Percentiles rank a stretch among this genome's conserved stretches.
These are phyloP conservation scores for Fusarium algeriense DNA, from an alignment of 2,329 filamentous ascomycete species.

Conservation along the genomic window DNA sequence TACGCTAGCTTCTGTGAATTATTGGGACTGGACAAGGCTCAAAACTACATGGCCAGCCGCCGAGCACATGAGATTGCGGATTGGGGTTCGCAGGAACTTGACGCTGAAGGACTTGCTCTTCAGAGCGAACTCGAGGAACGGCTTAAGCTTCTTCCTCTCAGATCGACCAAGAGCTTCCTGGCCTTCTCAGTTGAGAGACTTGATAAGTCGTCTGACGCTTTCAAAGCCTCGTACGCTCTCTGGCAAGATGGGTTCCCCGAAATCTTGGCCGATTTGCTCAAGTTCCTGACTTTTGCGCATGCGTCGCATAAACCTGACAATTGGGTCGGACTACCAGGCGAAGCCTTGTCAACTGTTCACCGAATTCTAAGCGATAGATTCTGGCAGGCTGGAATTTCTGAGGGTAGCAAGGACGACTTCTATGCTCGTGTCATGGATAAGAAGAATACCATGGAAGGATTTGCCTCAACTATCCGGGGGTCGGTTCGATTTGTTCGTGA, in stretches of 20 bases:
- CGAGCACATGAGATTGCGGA: conserved; percentile 82
- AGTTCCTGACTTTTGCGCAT: conserved; percentile 90
- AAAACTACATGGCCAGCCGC: conserved; percentile 79
- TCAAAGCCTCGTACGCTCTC: conserved; percentile 80
- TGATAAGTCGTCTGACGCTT: conserved; percentile 77
- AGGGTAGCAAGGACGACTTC: conserved; percentile 95
- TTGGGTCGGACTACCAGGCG: conserved; percentile 81
- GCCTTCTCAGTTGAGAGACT: conserved; percentile 92
- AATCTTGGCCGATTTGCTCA: conserved; percentile 87
- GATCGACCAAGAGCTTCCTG: conserved; percentile 91
- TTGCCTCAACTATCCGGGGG: conserved; percentile 92
- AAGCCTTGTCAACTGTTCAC: conserved; percentile 81
- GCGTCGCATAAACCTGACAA: conserved; percentile 89
- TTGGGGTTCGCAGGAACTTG: conserved; percentile 83
- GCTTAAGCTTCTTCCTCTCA: conserved; percentile 81
- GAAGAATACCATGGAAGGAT: conserved; percentile 89
- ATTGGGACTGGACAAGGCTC: conserved; percentile 83
- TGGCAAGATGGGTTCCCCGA: conserved; percentile 87
- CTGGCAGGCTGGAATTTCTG: conserved; percentile 98
- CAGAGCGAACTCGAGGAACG: conserved; percentile 84
- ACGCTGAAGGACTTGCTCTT: conserved; percentile 81
- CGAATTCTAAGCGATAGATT: conserved; percentile 93
- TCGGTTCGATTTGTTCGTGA: conserved; percentile 91
- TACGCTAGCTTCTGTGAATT: conserved; percentile 84
- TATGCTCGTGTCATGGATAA: conserved; percentile 92